These are phyloP conservation scores for Apostasia ramifera DNA, from an alignment of 106 monocot genomes.

Conservation along the genomic window DNA sequence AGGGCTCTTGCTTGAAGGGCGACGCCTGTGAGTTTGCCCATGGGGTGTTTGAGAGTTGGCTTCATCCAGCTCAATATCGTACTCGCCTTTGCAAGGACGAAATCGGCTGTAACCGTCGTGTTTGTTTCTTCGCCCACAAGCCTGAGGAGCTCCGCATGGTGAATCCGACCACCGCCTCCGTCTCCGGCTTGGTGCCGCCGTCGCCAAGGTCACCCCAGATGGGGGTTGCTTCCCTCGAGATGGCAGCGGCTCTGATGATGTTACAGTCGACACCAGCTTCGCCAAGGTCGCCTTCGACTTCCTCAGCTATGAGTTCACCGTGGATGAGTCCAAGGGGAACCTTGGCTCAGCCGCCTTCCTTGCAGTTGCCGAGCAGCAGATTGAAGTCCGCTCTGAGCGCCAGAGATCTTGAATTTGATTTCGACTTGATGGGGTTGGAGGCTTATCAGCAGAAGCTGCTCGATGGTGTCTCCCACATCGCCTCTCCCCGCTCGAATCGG, in stretches of 20 bases:
- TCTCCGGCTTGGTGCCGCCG: slow-evolving; percentile 10
- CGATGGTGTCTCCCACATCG: slow-evolving; percentile 18
- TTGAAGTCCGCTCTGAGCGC: slow-evolving; percentile 37
- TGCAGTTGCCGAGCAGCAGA: slow-evolving; percentile 34
- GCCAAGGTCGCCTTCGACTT: slow-evolving; percentile 20
- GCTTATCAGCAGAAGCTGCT: slow-evolving; percentile 32
- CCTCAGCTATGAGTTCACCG: slow-evolving; percentile 4
- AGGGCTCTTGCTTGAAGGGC: slow-evolving; percentile 57
- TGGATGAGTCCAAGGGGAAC: slow-evolving; percentile 26
- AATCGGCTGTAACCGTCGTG: slow-evolving; percentile 33
- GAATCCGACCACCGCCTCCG: slow-evolving; percentile 27
- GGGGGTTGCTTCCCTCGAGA: slow-evolving; percentile 25
- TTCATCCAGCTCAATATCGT: slow-evolving; percentile 59
- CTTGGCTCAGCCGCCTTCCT: slow-evolving; percentile 14
- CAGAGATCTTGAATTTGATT: slow-evolving; percentile 27
- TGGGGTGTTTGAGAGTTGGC: slow-evolving; percentile 73
- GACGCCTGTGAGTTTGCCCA: slow-evolving; percentile 68
- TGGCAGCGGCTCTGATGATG: slow-evolving; percentile 39
- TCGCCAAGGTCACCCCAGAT: slow-evolving; percentile 22
- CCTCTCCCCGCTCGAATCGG: slow-evolving; percentile 24
- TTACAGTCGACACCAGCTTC: slow-evolving; percentile 20
- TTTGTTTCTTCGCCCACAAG: slow-evolving; percentile 74
- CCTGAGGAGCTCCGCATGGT: slow-evolving; percentile 53
- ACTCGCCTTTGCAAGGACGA: slow-evolving; percentile 65
- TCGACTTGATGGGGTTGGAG: slow-evolving; percentile 32